phyloP scores from a whole-genome alignment of 768 basidiomycete genomes.

The Mycena amicta region DNA sequence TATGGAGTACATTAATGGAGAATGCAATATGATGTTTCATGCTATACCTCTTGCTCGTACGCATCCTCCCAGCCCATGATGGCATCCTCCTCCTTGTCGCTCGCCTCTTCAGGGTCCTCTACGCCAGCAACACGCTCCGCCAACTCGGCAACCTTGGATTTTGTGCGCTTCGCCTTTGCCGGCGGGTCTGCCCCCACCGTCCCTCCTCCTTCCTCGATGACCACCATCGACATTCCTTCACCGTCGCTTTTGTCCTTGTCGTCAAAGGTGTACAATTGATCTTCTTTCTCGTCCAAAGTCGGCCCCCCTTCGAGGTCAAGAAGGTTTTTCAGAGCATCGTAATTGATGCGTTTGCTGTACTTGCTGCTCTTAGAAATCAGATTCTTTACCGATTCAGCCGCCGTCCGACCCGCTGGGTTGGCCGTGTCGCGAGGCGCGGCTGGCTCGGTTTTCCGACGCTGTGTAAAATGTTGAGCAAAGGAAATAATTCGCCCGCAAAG shows the following conservation, averaged over 20 bases:
- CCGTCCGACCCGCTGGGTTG: constrained; percentile 67
- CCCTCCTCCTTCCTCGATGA: constrained; percentile 52
- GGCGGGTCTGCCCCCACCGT: constrained; percentile 31
- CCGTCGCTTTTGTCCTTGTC: constrained; percentile 47
- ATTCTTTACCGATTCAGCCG: constrained; percentile 76
- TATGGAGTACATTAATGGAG: not conserved
- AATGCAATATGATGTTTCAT: constrained; percentile 11
- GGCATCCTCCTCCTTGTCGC: constrained; percentile 56
- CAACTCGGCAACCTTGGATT: constrained; percentile 21
- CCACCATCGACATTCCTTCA: constrained; percentile 30
- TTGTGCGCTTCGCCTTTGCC: constrained; percentile 28
- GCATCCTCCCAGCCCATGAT: constrained; percentile 46
- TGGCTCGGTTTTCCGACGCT: constrained; percentile 69
- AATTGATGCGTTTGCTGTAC: constrained; percentile 93
- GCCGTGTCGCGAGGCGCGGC: constrained; percentile 74
- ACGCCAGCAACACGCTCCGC: constrained; percentile 25
- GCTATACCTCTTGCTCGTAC: constrained; percentile 75
- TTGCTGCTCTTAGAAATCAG: constrained; percentile 83
- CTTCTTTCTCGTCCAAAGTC: constrained; percentile 47
- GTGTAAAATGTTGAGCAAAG: constrained; percentile 30
- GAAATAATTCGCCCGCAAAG: constrained; percentile 32
- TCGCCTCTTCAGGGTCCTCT: constrained; percentile 45
- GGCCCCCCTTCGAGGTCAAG: constrained; percentile 54
- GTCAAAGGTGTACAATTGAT: constrained; percentile 43
- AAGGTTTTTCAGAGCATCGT: constrained; percentile 82